phyloP scores from a whole-genome alignment of 495 filamentous ascomycete genomes.

The Hypoxylon lienhwacheense region DNA sequence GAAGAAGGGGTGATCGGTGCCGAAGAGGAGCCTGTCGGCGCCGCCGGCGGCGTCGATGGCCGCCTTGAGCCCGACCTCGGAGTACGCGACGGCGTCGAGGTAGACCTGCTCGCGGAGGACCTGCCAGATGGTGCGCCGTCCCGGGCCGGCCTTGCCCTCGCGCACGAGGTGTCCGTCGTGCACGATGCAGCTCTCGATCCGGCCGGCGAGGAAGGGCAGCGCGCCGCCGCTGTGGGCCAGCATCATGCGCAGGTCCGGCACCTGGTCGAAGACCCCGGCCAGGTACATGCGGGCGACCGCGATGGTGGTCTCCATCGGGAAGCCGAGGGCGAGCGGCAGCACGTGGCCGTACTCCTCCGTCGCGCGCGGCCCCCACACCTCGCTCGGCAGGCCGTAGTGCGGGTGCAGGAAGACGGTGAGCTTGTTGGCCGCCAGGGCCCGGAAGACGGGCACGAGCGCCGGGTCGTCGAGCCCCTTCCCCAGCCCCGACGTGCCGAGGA shows the following conservation, averaged over 20 bases:
- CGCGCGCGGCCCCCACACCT: constrained; percentile 73
- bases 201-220: constrained; percentile 82
- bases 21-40: constrained; percentile 74
- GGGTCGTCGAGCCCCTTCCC: constrained; percentile 82
- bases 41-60: constrained; percentile 66
- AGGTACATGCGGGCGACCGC: constrained; percentile 86
- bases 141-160: constrained; percentile 46
- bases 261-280: constrained; percentile 79
- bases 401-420: constrained; percentile 84
- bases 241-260: constrained; percentile 68
- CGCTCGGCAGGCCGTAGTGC: constrained; percentile 83
- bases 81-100: constrained; percentile 87
- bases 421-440: constrained; percentile 62
- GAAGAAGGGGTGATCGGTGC: constrained; percentile 95
- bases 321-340: constrained; percentile 81
- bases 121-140: constrained; percentile 71
- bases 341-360: constrained; percentile 80
- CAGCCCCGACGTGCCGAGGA: constrained; percentile 84
- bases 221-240: constrained; percentile 89
- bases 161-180: constrained; percentile 75
- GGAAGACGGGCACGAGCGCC: constrained; percentile 67
- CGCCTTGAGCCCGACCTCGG: constrained; percentile 70
- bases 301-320: constrained; percentile 93
- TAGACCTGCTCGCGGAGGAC: constrained; percentile 84
- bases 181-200: constrained; percentile 83